Conservation (phyloP, 2,329 filamentous ascomycete species). For the Ascochyta rabiei region DNA sequence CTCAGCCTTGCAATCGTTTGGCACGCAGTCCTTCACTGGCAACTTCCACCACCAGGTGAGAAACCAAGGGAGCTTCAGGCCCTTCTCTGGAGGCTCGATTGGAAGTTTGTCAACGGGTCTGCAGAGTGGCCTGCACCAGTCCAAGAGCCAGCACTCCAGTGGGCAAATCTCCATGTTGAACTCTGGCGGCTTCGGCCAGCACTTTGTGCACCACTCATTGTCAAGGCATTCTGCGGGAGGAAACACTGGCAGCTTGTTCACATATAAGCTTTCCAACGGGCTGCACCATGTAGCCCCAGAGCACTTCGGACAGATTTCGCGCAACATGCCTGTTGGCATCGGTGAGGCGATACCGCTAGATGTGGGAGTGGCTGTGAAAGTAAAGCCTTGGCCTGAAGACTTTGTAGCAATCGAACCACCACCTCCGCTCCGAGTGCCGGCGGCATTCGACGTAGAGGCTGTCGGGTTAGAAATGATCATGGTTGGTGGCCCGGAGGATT, state of each 20-base stretch:
- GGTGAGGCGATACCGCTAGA: background rate
- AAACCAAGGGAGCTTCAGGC: conserved; percentile 5
- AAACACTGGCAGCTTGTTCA: background rate
- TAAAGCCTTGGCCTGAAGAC: background rate
- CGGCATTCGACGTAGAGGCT: background rate
- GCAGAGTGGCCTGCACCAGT: conserved; percentile 14
- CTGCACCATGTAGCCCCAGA: background rate
- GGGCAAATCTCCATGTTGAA: background rate
- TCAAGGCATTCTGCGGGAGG: background rate
- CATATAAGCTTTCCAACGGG: background rate
- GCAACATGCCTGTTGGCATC: background rate
- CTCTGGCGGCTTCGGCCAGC: background rate
- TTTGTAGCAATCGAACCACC: background rate
- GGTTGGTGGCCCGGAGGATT: background rate
- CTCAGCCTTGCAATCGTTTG: conserved; percentile 18
- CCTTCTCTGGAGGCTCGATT: background rate
- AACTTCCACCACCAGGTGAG: conserved; percentile 14
- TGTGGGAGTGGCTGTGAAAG: background rate
- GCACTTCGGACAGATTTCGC: background rate
- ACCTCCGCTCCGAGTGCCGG: background rate
- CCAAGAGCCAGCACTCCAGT: conserved; percentile 13
- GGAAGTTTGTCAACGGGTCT: background rate
- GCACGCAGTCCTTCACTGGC: conserved; percentile 12
- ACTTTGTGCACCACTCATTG: background rate
- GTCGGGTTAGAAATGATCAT: background rate